Evolutionary conservation across 225 moss, liverwort and hornwort genomes (phyloP).

Genomic region (Sphagnum tenellum): DNA sequence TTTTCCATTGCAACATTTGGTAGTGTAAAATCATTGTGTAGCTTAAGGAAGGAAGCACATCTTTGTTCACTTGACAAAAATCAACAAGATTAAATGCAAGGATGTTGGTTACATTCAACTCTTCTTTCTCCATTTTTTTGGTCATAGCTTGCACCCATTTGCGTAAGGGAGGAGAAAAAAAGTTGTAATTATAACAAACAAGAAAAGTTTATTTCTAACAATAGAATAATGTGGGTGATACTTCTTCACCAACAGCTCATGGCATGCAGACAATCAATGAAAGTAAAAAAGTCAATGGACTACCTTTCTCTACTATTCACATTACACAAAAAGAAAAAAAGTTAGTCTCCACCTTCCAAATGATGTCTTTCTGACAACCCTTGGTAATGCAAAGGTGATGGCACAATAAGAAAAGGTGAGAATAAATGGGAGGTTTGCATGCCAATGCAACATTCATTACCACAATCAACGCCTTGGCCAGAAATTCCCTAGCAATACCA

Average conservation of each 20-base stretch:
- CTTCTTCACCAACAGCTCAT: too few species aligned
- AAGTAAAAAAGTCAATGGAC: neutral
- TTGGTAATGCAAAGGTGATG: slow-evolving; percentile 71
- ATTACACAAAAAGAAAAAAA: too few species aligned
- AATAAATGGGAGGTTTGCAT: slow-evolving; percentile 36
- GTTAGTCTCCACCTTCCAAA: slow-evolving; percentile 59
- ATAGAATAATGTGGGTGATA: too few species aligned
- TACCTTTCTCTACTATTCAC: too few species aligned
- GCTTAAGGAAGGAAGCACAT: too few species aligned
- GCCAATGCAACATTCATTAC: slow-evolving; percentile 49
- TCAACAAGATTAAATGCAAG: slow-evolving; percentile 54
- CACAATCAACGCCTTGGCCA: slow-evolving; percentile 63
- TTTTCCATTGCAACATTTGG: too few species aligned
- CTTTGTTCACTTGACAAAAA: slow-evolving; percentile 66
- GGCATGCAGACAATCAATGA: neutral
- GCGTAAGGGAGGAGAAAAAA: neutral
- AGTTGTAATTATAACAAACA: neutral
- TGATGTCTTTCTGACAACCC: slow-evolving; percentile 59
- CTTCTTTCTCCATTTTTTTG: slow-evolving; percentile 43
- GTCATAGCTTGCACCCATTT: slow-evolving; percentile 45
- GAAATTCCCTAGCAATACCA: slow-evolving; percentile 58
- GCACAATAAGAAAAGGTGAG: slow-evolving; percentile 50
- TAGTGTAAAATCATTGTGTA: too few species aligned
- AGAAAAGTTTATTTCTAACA: too few species aligned
- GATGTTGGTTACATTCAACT: slow-evolving; percentile 28